These are phyloP conservation scores for Pleurozium schreberi DNA, from an alignment of 225 moss, liverwort and hornwort species.

Conservation along the genomic window DNA sequence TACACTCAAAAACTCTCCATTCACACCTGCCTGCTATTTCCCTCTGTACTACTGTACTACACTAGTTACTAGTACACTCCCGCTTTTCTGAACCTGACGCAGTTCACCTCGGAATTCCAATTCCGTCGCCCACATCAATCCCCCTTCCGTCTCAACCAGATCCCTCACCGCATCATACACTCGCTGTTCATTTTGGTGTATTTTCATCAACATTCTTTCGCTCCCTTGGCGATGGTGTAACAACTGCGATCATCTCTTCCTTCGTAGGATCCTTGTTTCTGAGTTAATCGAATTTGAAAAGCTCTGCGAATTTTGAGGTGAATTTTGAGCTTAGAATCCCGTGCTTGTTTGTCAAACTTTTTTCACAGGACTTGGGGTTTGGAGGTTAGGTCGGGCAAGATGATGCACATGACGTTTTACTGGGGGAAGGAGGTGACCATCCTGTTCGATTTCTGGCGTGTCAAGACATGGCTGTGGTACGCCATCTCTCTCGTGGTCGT, in stretches of 20 bases:
- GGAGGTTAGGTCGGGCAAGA: conserved; percentile 7
- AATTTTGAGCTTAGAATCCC: neutral
- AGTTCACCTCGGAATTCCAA: neutral
- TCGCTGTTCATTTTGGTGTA: neutral
- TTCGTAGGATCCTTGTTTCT: neutral
- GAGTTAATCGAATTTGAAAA: neutral
- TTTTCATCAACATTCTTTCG: neutral
- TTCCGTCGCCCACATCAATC: neutral
- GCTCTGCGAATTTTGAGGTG: neutral
- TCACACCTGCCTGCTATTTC: neutral
- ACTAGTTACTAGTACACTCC: too few species aligned
- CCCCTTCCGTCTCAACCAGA: neutral
- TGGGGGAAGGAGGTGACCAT: conserved; percentile 69
- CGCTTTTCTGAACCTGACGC: neutral
- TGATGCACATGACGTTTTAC: conserved; percentile 99
- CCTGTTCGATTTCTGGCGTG: conserved; percentile 70
- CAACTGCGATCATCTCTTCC: neutral
- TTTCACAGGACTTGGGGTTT: neutral
- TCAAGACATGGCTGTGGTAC: conserved; percentile 44
- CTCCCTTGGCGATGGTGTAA: neutral
- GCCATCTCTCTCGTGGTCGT: conserved; percentile 41
- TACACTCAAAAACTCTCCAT: neutral
- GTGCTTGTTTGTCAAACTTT: neutral
- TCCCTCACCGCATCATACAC: neutral
- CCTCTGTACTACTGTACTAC: neutral